Base-by-base conservation (phyloP, 2,329 filamentous ascomycete genomes). In the Fusarium temperatum region DNA sequence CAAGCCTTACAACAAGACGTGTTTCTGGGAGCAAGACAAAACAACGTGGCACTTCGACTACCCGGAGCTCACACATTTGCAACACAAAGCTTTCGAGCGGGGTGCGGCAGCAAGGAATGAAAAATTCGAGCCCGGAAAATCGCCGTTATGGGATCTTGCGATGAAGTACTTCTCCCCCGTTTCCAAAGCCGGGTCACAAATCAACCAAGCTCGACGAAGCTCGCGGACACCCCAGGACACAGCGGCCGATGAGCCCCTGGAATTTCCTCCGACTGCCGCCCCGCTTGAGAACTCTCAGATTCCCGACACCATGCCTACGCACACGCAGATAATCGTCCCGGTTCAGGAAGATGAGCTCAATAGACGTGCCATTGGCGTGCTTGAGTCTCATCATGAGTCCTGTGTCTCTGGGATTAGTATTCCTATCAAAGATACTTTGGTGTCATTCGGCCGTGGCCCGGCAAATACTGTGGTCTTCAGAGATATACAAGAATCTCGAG, bases 391-490 rank as follows among this genome's bases (percentile, higher is more conserved):
- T 0, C 77, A 87, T 0, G 90, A 89, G 20, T 98, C 95, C 0
- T 87, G 89, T 67, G 85, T 93, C 12, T 83, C 87, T 3, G 87
- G 87, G 28, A 87, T 94, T 30, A 89, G 87, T 1, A 85, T 97
- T 38, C 87, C 88, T 39, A 84, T 98, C 20, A 89, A 90, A 17
- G 87, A 90, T 45, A 89, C 90, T 8, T 83, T 94, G 74, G 90
- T 92, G 1, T 92, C 91, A 0, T 98, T 94, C 91, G 96, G 96
- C 36, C 90, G 96, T 32, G 89, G 89, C 1, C 84, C 83, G 2
- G 85, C 87, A 26, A 95, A 94, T 76, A 96, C 92, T 0, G 83
- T 91, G 36, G 85, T 91, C 6, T 94, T 95, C 77, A 82, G 88
- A 2, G 85, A 91, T 54, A 84, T 82, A 36, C 83, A 84, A 30